phyloP scores from a whole-genome alignment of 805 yeast species.

The Gaillardinia entomophila region DNA sequence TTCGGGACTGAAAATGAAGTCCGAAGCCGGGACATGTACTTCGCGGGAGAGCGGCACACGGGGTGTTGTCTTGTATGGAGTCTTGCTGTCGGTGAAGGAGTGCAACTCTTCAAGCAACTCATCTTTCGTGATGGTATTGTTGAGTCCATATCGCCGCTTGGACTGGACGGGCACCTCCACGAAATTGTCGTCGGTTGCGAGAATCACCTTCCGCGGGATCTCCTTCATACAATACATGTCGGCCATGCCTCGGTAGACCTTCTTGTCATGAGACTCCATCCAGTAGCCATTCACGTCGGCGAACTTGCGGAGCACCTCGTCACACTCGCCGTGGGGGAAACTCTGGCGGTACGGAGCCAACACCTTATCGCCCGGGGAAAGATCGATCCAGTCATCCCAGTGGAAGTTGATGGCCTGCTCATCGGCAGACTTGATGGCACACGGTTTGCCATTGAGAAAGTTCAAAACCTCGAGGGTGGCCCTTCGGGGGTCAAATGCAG shows the following conservation, averaged over 20 bases:
- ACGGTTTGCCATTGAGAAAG: conserved; percentile 3
- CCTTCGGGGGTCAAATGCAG: background rate
- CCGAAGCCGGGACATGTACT: conserved; percentile 13
- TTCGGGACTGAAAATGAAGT: conserved; percentile 27
- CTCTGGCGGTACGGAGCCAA: conserved; percentile 11
- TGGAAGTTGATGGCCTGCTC: conserved; percentile 20
- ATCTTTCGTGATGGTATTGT: conserved; percentile 1
- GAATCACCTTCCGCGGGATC: conserved; percentile 19
- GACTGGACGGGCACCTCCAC: conserved; percentile 24
- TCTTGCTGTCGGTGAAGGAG: background rate
- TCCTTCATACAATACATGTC: conserved; percentile 26
- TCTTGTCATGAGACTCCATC: conserved; percentile 26
- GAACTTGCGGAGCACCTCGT: conserved; percentile 10
- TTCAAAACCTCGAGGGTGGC: conserved; percentile 7
- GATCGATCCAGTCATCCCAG: conserved; percentile 38
- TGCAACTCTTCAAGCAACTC: conserved; percentile 5
- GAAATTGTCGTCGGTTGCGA: conserved; percentile 17
- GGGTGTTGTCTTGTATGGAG: conserved; percentile 1
- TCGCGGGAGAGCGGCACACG: conserved; percentile 5
- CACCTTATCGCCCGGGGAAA: conserved; percentile 15
- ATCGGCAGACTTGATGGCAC: conserved; percentile 3
- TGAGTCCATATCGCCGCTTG: conserved; percentile 15
- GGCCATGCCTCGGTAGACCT: conserved; percentile 28
- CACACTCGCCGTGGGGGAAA: conserved; percentile 19
- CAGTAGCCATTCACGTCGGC: conserved; percentile 27